A percentile compares a stretch with the other conserved stretches of the same genome.
Conservation (phyloP, 768 basidiomycete genomes). For the Chalciporus pseudorubinellus region DNA sequence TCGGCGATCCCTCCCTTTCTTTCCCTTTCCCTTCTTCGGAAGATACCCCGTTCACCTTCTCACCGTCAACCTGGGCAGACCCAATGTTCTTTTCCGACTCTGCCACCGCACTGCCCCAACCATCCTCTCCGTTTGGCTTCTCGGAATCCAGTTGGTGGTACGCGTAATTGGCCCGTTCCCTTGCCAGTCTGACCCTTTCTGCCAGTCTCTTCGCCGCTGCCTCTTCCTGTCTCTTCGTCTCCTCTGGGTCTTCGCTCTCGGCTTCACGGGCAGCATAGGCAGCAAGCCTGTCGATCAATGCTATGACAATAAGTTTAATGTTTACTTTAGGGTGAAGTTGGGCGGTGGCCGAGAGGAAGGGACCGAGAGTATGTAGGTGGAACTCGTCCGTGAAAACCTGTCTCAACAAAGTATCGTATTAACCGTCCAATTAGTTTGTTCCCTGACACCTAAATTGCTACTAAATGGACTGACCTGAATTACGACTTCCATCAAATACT, state of each 20-base stretch:
- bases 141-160: slow-evolving; percentile 35
- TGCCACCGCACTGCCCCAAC: slow-evolving; percentile 23
- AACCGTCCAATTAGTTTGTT: not conserved
- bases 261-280: slow-evolving; percentile 97
- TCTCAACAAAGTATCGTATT: not conserved
- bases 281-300: slow-evolving; percentile 92
- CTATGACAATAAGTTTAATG: slow-evolving; percentile 98
- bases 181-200: slow-evolving; percentile 78
- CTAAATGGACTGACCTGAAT: slow-evolving; percentile 75
- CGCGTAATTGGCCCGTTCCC: slow-evolving; percentile 55
- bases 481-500: slow-evolving; percentile 99
- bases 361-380: slow-evolving; percentile 92
- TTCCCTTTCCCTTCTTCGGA: slow-evolving; percentile 38
- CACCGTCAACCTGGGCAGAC: not conserved
- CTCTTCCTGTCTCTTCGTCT: slow-evolving; percentile 90
- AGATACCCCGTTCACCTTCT: slow-evolving; percentile 19
- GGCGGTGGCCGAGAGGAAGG: slow-evolving; percentile 94
- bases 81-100: slow-evolving; percentile 20
- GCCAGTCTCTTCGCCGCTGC: slow-evolving; percentile 86
- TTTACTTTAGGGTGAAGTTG: slow-evolving; percentile 97
- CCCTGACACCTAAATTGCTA: not conserved
- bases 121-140: slow-evolving; percentile 23
- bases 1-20: slow-evolving; percentile 53
- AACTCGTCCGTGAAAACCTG: slow-evolving; percentile 99
- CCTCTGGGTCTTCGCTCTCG: slow-evolving; percentile 93